These are phyloP conservation scores for Fusarium goolgardi DNA, from an alignment of 2,329 filamentous ascomycete genomes.

Conservation along the genomic window DNA sequence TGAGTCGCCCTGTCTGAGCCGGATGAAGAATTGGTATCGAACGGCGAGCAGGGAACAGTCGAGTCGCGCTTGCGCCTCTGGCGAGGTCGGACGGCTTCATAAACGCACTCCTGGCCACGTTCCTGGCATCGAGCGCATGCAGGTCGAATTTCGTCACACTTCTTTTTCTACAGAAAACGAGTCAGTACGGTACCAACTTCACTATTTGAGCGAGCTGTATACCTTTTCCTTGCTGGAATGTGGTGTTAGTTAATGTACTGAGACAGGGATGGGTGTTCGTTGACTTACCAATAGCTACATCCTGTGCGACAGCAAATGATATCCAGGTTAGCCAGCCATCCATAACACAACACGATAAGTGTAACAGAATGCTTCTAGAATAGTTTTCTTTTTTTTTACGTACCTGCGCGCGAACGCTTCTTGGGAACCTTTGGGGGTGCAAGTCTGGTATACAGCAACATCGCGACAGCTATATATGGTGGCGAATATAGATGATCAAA, in stretches of 20 bases:
- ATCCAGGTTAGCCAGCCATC: constrained; percentile 20
- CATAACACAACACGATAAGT: constrained; percentile 9
- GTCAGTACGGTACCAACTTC: constrained; percentile 14
- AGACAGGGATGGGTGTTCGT: not conserved
- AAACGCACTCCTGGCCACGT: constrained; percentile 60
- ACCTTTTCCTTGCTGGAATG: constrained; percentile 65
- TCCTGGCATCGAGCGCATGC: constrained; percentile 64
- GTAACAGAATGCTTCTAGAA: constrained; percentile 22
- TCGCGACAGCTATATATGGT: constrained; percentile 46
- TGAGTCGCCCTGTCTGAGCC: constrained; percentile 38
- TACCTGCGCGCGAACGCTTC: constrained; percentile 63
- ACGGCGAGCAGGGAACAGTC: constrained; percentile 29
- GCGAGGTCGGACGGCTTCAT: constrained; percentile 60
- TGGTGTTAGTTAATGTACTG: constrained; percentile 28
- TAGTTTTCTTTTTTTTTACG: constrained; percentile 8
- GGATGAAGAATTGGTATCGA: constrained; percentile 37
- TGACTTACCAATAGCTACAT: constrained; percentile 63
- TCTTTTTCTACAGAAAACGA: constrained; percentile 62
- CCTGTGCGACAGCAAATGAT: constrained; percentile 51
- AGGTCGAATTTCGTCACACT: constrained; percentile 66
- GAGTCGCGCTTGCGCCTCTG: constrained; percentile 53
- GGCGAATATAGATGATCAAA: constrained; percentile 43
- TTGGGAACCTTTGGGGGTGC: constrained; percentile 70
- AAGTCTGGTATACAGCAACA: constrained; percentile 69
- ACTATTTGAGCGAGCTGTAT: not conserved